Conservation (phyloP, 23 red algal genomes). For the Gracilaria gracilis region DNA sequence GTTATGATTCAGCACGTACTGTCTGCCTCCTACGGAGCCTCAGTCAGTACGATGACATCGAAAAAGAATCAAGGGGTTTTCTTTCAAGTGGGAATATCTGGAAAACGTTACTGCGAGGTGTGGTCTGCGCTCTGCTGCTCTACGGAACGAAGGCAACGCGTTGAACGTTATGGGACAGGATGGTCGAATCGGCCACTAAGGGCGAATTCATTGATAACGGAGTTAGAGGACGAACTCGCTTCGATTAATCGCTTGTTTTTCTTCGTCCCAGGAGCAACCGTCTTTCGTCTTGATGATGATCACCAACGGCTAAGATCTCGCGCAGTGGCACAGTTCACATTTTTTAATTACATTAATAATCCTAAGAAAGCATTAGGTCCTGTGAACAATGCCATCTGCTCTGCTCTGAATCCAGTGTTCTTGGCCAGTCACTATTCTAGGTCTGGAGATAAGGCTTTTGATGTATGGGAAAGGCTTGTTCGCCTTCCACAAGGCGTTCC, state of each 20-base stretch:
- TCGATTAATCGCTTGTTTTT: not conserved
- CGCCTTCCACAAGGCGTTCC: not conserved
- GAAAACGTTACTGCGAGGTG: not conserved
- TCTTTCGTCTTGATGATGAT: slow-evolving; percentile 8
- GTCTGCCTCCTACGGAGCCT: too few species aligned
- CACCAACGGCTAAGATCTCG: not conserved
- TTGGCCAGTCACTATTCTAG: slow-evolving; percentile 3
- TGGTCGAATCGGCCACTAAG: not conserved
- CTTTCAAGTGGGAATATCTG: not conserved
- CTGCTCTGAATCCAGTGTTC: not conserved
- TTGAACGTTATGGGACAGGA: not conserved
- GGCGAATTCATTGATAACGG: too few species aligned
- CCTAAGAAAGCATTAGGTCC: slow-evolving; percentile 3
- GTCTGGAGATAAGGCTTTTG: not conserved
- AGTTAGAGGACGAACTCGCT: too few species aligned
- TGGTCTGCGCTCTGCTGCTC: too few species aligned
- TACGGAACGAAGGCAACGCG: too few species aligned
- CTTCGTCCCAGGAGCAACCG: not conserved
- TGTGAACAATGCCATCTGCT: slow-evolving; percentile 19
- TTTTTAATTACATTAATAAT: not conserved
- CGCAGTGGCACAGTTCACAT: not conserved
- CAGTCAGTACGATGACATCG: too few species aligned
- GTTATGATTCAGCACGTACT: too few species aligned
- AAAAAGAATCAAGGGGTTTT: too few species aligned
- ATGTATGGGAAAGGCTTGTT: not conserved